These are phyloP conservation scores for Epipyxis sp. DNA, from an alignment of 108 stramenopile species.

Conservation along the genomic window DNA sequence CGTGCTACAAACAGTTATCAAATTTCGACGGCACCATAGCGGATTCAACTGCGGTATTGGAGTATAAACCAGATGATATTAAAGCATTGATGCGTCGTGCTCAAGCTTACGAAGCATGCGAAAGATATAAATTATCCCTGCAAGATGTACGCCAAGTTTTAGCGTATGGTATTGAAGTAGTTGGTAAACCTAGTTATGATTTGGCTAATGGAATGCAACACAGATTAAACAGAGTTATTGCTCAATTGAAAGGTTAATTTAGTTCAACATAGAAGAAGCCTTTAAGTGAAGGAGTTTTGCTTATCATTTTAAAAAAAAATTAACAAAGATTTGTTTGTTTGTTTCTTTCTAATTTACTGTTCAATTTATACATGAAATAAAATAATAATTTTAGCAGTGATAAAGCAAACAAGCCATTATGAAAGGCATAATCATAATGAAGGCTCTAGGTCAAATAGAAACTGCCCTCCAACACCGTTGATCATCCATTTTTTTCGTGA, in stretches of 20 bases:
- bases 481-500: too few species aligned
- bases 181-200: slow-evolving; percentile 80
- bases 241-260: slow-evolving; percentile 61
- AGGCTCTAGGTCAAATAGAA: too few species aligned
- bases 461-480: too few species aligned
- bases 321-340: too few species aligned
- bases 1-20: slow-evolving; percentile 98
- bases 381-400: too few species aligned
- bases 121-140: slow-evolving; percentile 76
- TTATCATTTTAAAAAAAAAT: too few species aligned
- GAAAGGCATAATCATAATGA: too few species aligned
- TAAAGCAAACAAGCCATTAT: too few species aligned
- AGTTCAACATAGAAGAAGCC: too few species aligned
- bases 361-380: too few species aligned
- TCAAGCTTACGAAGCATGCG: slow-evolving; percentile 91
- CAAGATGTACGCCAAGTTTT: slow-evolving; percentile 95
- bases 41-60: slow-evolving; percentile 91
- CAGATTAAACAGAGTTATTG: slow-evolving; percentile 86
- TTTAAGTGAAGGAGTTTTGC: too few species aligned
- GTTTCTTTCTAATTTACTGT: too few species aligned
- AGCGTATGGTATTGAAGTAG: slow-evolving; percentile 73
- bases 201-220: slow-evolving; percentile 63
- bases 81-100: slow-evolving; percentile 97
- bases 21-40: slow-evolving; percentile 94
- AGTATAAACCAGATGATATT: slow-evolving; percentile 87